Base-by-base conservation (phyloP, 306 rosid genomes). In the Pueraria montana region DNA sequence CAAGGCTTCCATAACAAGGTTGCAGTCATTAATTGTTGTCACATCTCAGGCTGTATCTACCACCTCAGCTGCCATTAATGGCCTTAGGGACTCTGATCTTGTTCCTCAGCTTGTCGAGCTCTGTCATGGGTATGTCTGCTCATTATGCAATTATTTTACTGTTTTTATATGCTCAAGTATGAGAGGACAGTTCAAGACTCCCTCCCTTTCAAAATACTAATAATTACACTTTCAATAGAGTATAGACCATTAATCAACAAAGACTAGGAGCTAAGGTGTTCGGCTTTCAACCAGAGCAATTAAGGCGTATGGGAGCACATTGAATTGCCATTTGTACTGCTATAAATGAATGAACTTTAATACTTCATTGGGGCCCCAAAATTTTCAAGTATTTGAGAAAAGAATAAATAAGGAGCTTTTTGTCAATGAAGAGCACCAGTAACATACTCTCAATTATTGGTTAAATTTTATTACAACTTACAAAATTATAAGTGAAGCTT, bases 21-120 rank as follows among this genome's bases (percentile, higher is more conserved):
- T 96, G 81, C 98, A 96, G 80, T 94, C 97, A 9, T 89, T 96
- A 24, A 94, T 92, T 79, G 75, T 88, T 73, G 99, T 94, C 86
- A 92, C 98, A 70, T 96, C 99, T 80, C 96, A 96, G 75, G 99
- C 97, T 20, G 99, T 96, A 69, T 87, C 93, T 62, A 91, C 99
- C 68, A 96, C 99, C 83, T 94, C 99, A 59, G 85, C 95, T 6
- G 92, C 97, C 84, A 92, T 96, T 58, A 72, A 88, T 72, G 91
- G 87, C 76, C 94, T 94, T 52, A 84, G 99, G 73, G 92, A 96
- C 89, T 87, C 98, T 40, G 93, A 90, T 90, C 96, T 96, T 78
- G 95, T 96, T 87, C 97, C 98, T 77, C 98, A 96, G 90, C 99
- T 96, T 42, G 88, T 94, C 86, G 87, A 91, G 69, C 96, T 96